Base-by-base conservation (phyloP, 129 eudicot species). In the Silybum marianum region DNA sequence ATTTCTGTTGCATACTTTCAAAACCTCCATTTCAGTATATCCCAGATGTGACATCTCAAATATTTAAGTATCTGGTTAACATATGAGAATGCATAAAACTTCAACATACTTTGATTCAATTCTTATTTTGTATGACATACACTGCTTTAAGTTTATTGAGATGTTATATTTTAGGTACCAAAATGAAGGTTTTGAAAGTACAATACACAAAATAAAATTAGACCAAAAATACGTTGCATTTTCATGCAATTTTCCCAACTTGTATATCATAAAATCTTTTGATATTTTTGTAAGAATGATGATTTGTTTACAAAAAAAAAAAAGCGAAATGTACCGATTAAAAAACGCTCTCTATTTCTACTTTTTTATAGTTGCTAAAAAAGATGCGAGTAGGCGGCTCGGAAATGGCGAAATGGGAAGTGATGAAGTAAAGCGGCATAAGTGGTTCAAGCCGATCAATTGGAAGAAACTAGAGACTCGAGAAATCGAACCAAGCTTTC, bases 371-470 rank as follows among this genome's bases (percentile, higher is more conserved):
- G 98, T 87, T 93, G 78, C 80, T 93, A 74, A 91, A 83, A 93
- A 93, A 80, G 98, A 93, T 32, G 90, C 96, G 73, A 86, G 86
- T 73, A 93, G 84, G 80, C 80, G 98, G 36, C 89, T 93, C 14
- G 96, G 98, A 4, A 87, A 91, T 63, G 98, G 98, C 28, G 73
- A 75, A 30, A 93, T 14, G 9, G 98, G 96, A 77, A 89, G 92
- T 60, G 91, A 90, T 58, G 96, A 93, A 77, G 79, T 93, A 82
- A 93, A 89, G 87, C 36, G 84, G 11, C 96, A 90, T 51, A 93
- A 93, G 75, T 93, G 98, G 98, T 90, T 93, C 84, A 90, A 90
- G 86, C 80, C 91, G 14, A 86, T 90, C 68, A 89, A 90, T 83
- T 93, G 98, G 98, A 90, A 81, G 85, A 90, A 88, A 80, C 76